These are phyloP conservation scores for Apiospora phragmitis DNA, from an alignment of 2,329 filamentous ascomycete species.

Conservation along the genomic window DNA sequence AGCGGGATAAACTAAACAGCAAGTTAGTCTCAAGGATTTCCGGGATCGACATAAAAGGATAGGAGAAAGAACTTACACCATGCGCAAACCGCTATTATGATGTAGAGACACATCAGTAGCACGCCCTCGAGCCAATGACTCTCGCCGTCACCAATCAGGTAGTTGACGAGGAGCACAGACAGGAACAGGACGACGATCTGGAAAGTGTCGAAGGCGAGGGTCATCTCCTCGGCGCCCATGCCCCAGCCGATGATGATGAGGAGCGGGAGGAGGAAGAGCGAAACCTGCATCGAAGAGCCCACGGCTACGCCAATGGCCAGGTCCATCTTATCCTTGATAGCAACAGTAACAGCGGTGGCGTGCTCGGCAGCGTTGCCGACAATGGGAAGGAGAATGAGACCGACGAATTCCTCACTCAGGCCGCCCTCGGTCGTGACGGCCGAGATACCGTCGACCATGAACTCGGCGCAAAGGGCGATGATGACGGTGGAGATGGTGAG, in stretches of 20 bases:
- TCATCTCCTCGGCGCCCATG: conserved; percentile 72
- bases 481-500: conserved; percentile 73
- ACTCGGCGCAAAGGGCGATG: conserved; percentile 80
- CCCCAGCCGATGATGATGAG: conserved; percentile 79
- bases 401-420: conserved; percentile 74
- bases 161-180: conserved; percentile 81
- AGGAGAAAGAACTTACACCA: conserved; percentile 53
- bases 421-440: conserved; percentile 59
- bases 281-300: conserved; percentile 78
- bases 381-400: conserved; percentile 77
- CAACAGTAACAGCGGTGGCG: conserved; percentile 77
- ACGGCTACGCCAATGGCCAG: conserved; percentile 79
- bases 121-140: conserved; percentile 82
- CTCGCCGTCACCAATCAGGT: conserved; percentile 79
- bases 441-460: conserved; percentile 74
- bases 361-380: conserved; percentile 85
- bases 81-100: conserved; percentile 73
- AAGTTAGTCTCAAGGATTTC: not conserved
- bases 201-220: conserved; percentile 83
- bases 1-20: not conserved
- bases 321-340: conserved; percentile 84
- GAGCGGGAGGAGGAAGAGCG: conserved; percentile 75
- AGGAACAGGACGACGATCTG: conserved; percentile 86
- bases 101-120: conserved; percentile 73
- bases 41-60: no score